Percentiles rank a stretch among this genome's conserved stretches.
These are phyloP conservation scores for Hypoxylon subgilvum DNA, from an alignment of 495 filamentous ascomycete species.

Conservation along the genomic window DNA sequence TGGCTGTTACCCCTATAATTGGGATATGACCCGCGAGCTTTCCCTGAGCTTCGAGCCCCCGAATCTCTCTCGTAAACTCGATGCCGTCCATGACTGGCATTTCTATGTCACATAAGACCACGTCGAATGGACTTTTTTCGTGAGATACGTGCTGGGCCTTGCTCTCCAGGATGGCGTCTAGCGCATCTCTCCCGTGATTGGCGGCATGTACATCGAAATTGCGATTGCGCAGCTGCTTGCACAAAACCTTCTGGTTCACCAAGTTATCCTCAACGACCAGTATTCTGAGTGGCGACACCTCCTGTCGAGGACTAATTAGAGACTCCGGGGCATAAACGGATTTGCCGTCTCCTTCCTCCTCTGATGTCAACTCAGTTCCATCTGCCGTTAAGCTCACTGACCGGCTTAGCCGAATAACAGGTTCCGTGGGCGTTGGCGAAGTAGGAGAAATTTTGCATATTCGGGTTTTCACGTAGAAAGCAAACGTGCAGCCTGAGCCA, in stretches of 20 bases:
- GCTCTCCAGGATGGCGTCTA: conserved; percentile 55
- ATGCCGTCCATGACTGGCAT: conserved; percentile 87
- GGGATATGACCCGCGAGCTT: conserved; percentile 62
- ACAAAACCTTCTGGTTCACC: conserved; percentile 73
- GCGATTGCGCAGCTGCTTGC: conserved; percentile 65
- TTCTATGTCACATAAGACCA: conserved; percentile 82
- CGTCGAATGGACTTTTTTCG: conserved; percentile 48
- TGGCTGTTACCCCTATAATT: conserved; percentile 79
- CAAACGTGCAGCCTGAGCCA: conserved; percentile 76
- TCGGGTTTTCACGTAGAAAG: conserved; percentile 72
- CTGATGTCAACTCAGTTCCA: conserved; percentile 10
- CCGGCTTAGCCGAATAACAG: conserved; percentile 17
- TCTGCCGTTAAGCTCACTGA: conserved; percentile 38
- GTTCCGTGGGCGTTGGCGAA: neutral
- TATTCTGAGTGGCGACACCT: conserved; percentile 44
- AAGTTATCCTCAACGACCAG: conserved; percentile 80
- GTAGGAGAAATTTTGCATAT: neutral
- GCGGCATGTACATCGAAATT: conserved; percentile 72
- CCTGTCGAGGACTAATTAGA: neutral
- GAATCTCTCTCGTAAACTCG: conserved; percentile 69
- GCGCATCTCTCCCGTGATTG: conserved; percentile 77
- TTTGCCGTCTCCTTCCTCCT: conserved; percentile 7
- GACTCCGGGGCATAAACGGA: neutral
- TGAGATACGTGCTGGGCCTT: conserved; percentile 29
- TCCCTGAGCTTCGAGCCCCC: conserved; percentile 62